Evolutionary conservation across 1,139 yeast species (phyloP).

Genomic region (Taiozyma sp.): DNA sequence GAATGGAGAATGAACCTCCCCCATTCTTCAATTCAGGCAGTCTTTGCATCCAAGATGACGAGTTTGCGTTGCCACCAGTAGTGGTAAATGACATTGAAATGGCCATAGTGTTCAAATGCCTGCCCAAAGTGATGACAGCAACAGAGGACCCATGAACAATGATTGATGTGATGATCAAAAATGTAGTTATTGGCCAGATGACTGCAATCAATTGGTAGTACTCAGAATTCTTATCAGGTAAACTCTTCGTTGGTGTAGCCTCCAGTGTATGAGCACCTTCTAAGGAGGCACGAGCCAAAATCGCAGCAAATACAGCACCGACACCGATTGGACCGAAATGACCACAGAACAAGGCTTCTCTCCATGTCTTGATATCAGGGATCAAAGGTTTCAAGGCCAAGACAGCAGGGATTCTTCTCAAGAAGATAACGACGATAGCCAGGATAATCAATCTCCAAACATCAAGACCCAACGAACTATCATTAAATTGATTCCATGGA

Average conservation of each 20-base stretch:
- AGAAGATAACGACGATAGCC: slow-evolving; percentile 76
- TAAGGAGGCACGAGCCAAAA: slow-evolving; percentile 74
- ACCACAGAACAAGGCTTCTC: slow-evolving; percentile 93
- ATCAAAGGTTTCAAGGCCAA: slow-evolving; percentile 69
- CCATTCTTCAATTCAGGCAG: slow-evolving; percentile 71
- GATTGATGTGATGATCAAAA: slow-evolving; percentile 80
- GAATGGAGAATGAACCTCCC: slow-evolving; percentile 74
- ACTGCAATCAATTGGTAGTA: slow-evolving; percentile 67
- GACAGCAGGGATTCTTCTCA: slow-evolving; percentile 87
- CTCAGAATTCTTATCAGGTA: slow-evolving; percentile 50
- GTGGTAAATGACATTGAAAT: slow-evolving; percentile 87
- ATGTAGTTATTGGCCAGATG: slow-evolving; percentile 89
- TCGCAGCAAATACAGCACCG: slow-evolving; percentile 90
- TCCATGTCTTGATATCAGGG: slow-evolving; percentile 93
- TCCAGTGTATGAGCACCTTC: slow-evolving; percentile 50
- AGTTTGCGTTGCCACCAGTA: slow-evolving; percentile 55
- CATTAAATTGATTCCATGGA: slow-evolving; percentile 86
- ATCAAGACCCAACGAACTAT: slow-evolving; percentile 56
- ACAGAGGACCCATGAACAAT: slow-evolving; percentile 96
- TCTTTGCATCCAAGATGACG: slow-evolving; percentile 78
- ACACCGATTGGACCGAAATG: slow-evolving; percentile 99
- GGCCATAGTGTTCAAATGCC: slow-evolving; percentile 85
- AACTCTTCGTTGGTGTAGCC: slow-evolving; percentile 51
- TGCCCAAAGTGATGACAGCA: slow-evolving; percentile 87
- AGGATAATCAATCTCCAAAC: slow-evolving; percentile 83